Base-by-base conservation (phyloP, 2,329 filamentous ascomycete species). In the Ilyonectria robusta region DNA sequence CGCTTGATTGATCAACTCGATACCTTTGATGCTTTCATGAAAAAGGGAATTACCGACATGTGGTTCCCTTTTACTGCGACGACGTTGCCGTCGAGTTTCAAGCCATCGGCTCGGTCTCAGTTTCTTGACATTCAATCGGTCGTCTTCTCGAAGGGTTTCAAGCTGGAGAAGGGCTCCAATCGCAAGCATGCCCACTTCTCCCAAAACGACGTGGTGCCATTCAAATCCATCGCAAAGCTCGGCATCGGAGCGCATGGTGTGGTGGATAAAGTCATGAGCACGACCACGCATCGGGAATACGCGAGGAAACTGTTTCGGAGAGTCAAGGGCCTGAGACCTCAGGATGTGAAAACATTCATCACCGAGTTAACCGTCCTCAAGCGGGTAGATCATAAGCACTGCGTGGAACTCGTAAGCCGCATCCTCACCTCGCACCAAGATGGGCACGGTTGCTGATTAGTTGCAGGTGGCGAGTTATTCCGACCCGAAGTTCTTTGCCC, bases 181-280 rank as follows among this genome's bases (percentile, higher is more conserved):
- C 51, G 35, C 7, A 55, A 42, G 19, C 51, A 55, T 42, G 51
- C 51, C 17, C 31, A 37, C 19, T 55, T 55, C 17, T 55, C 31
- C 15, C 31, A 26, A 55, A 33, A 55, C 19, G 51, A 55, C 9
- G 10, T 6, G 6, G 23, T 55, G n/a, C 51, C 51, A n/a, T 55
- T 55, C 19, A 10, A 40, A 23, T 19, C 23, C 19, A 42, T 55
- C 21, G 51, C n/a, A n/a, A 37, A 26, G 19, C 33, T 55, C 23
- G 51, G 51, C 17, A 19, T 19, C 17, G 51, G 51, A 4, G 33
- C 51, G 17, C 17, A 55, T 21, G 51, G 51, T 35, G 13, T 40
- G 15, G 51, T 55, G 21, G 51, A 55, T 31, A 55, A 55, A 26
- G 33, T 55, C n/a, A 55, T 55, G 51, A 55, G 51, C 33, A 55